A percentile compares a stretch with the other conserved stretches of the same genome.
These are phyloP conservation scores for Ophiostoma sp. DNA, from an alignment of 2,329 filamentous ascomycete species.

Conservation along the genomic window DNA sequence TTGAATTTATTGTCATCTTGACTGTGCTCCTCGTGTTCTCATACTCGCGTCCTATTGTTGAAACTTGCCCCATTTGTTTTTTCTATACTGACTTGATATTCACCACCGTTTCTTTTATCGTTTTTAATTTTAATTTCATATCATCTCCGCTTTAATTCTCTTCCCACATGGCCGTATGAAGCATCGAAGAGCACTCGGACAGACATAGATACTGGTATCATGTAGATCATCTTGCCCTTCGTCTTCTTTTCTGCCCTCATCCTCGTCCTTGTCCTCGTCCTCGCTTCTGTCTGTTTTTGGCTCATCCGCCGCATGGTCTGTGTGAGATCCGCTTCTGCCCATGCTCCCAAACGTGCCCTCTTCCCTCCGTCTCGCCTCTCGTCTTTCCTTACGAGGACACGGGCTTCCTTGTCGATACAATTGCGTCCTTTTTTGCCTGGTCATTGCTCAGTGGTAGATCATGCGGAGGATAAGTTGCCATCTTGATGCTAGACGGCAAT, in stretches of 20 bases:
- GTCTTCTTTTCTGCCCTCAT: not conserved
- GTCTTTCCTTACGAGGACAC: not conserved
- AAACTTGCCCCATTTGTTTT: not conserved
- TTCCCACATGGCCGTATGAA: not conserved
- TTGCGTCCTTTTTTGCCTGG: slow-evolving; percentile 1
- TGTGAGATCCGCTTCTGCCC: not conserved
- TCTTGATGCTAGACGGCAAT: slow-evolving; percentile 11
- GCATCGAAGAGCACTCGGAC: not conserved
- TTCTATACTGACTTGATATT: not conserved
- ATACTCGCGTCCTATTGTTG: not conserved
- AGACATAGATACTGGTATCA: not conserved
- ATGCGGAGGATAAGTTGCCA: slow-evolving; percentile 11
- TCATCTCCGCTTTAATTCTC: not conserved
- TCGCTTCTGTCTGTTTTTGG: not conserved
- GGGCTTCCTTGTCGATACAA: not conserved
- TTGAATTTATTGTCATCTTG: not conserved
- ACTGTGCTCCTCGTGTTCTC: not conserved
- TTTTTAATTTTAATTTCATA: not conserved
- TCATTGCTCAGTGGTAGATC: slow-evolving; percentile 12
- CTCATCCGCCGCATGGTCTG: not conserved
- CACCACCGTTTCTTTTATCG: not conserved
- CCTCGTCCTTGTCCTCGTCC: not conserved
- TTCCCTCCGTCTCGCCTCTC: not conserved
- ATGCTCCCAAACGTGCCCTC: not conserved
- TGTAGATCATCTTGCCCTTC: not conserved